Evolutionary conservation across 2,329 filamentous ascomycete species (phyloP).

Genomic region (Fusarium sarcochroum): DNA sequence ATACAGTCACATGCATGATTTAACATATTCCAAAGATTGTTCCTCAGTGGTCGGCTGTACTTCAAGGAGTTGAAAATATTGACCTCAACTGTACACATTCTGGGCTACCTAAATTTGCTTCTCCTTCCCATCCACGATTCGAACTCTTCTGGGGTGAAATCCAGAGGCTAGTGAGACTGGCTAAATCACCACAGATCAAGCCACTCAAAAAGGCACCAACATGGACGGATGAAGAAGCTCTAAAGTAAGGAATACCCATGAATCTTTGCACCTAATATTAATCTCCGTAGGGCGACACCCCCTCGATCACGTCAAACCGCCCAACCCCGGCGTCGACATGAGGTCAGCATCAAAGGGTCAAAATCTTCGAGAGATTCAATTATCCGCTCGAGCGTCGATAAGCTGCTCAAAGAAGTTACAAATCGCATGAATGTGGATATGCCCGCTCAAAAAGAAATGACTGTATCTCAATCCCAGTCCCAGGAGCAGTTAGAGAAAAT

Average conservation of each 20-base stretch:
- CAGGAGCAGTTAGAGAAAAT: slow-evolving; percentile 22
- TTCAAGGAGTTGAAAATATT: slow-evolving; percentile 40
- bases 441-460: slow-evolving; percentile 12
- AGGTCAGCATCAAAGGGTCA: slow-evolving; percentile 6
- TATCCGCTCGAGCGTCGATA: slow-evolving; percentile 30
- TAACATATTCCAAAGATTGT: slow-evolving; percentile 33
- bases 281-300: background rate
- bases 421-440: slow-evolving; percentile 4
- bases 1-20: background rate
- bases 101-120: slow-evolving; percentile 36
- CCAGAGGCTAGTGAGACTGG: slow-evolving; percentile 34
- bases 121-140: slow-evolving; percentile 34
- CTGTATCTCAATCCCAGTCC: slow-evolving; percentile 17
- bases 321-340: slow-evolving; percentile 18
- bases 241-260: background rate
- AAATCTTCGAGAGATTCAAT: slow-evolving; percentile 25
- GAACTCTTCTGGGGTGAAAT: slow-evolving; percentile 43
- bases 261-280: background rate
- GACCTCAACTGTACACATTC: slow-evolving; percentile 42
- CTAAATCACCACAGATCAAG: slow-evolving; percentile 16
- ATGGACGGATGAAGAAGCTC: slow-evolving; percentile 32
- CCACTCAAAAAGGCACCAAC: slow-evolving; percentile 26
- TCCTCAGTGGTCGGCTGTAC: slow-evolving; percentile 40
- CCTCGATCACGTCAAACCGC: background rate
- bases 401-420: slow-evolving; percentile 30